Evolutionary conservation across 2,329 filamentous ascomycete species (phyloP).

Genomic region (Trichophyton mentagrophytes): DNA sequence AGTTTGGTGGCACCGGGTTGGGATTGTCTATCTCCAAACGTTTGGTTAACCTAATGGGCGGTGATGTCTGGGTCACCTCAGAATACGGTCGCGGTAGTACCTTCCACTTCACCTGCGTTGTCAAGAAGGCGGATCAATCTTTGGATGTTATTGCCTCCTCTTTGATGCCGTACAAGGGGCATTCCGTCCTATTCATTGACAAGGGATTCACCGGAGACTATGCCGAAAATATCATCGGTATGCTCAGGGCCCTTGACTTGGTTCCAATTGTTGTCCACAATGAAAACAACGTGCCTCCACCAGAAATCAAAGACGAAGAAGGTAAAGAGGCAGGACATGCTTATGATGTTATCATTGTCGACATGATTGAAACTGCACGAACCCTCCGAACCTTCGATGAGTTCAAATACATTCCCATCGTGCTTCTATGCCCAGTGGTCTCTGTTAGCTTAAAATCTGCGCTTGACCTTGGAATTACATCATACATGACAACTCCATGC

Average conservation of each 20-base stretch:
- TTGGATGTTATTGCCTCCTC: slow-evolving; percentile 60
- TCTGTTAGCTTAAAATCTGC: slow-evolving; percentile 88
- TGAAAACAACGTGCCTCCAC: slow-evolving; percentile 51
- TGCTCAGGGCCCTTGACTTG: slow-evolving; percentile 67
- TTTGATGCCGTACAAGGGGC: slow-evolving; percentile 78
- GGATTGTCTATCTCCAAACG: slow-evolving; percentile 91
- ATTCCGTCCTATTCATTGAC: slow-evolving; percentile 89
- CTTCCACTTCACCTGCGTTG: slow-evolving; percentile 92
- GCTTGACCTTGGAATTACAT: slow-evolving; percentile 90
- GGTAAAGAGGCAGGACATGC: slow-evolving; percentile 42
- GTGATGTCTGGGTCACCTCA: slow-evolving; percentile 91
- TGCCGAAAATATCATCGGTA: slow-evolving; percentile 60
- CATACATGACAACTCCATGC: slow-evolving; percentile 96
- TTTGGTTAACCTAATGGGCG: slow-evolving; percentile 89
- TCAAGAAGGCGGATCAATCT: slow-evolving; percentile 70
- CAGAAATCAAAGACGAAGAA: slow-evolving; percentile 40
- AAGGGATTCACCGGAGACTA: slow-evolving; percentile 59
- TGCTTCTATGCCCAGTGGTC: slow-evolving; percentile 76
- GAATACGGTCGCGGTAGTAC: slow-evolving; percentile 81
- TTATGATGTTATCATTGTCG: slow-evolving; percentile 92
- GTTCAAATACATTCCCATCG: slow-evolving; percentile 95
- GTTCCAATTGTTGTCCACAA: slow-evolving; percentile 73
- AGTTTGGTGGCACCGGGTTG: slow-evolving; percentile 88
- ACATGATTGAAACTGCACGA: slow-evolving; percentile 83
- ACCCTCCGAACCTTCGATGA: slow-evolving; percentile 75